A percentile compares a stretch with the other conserved stretches of the same genome.
Conservation (phyloP, 2,329 filamentous ascomycete genomes). For the Fusarium illudens region DNA sequence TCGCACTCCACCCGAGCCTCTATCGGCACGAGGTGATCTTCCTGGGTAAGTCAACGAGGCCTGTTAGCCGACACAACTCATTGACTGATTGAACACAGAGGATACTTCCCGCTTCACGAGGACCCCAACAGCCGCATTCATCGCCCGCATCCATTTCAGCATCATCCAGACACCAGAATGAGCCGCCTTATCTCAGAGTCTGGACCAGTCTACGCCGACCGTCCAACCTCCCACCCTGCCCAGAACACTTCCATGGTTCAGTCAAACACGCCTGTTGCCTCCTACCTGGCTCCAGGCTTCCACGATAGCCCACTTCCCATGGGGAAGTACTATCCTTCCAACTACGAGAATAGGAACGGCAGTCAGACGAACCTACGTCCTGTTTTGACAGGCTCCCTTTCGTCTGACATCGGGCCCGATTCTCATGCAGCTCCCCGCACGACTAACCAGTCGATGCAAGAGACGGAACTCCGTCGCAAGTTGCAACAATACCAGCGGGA, state of each 20-base stretch:
- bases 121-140: slow-evolving; percentile 58
- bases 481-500: slow-evolving; percentile 68
- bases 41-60: slow-evolving; percentile 58
- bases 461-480: slow-evolving; percentile 59
- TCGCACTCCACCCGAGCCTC: slow-evolving; percentile 57
- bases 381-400: slow-evolving; percentile 40
- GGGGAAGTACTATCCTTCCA: slow-evolving; percentile 71
- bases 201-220: slow-evolving; percentile 39
- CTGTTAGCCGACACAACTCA: not conserved
- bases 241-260: slow-evolving; percentile 30
- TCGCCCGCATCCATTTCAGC: slow-evolving; percentile 61
- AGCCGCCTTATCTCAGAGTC: slow-evolving; percentile 49
- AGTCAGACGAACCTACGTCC: slow-evolving; percentile 34
- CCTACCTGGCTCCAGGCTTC: slow-evolving; percentile 60
- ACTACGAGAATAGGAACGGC: slow-evolving; percentile 59
- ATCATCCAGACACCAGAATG: slow-evolving; percentile 49
- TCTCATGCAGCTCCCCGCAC: slow-evolving; percentile 43
- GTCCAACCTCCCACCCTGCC: slow-evolving; percentile 41
- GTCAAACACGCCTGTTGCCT: slow-evolving; percentile 57
- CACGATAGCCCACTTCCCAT: slow-evolving; percentile 60
- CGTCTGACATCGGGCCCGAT: slow-evolving; percentile 49
- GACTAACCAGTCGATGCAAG: slow-evolving; percentile 23
- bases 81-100: slow-evolving; percentile 50
- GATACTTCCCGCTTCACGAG: slow-evolving; percentile 69
- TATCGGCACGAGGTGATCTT: slow-evolving; percentile 67